A percentile compares a stretch with the other conserved stretches of the same genome.
These are phyloP conservation scores for Bromus sterilis DNA, from an alignment of 176 grass and related monocot genomes.

Conservation along the genomic window DNA sequence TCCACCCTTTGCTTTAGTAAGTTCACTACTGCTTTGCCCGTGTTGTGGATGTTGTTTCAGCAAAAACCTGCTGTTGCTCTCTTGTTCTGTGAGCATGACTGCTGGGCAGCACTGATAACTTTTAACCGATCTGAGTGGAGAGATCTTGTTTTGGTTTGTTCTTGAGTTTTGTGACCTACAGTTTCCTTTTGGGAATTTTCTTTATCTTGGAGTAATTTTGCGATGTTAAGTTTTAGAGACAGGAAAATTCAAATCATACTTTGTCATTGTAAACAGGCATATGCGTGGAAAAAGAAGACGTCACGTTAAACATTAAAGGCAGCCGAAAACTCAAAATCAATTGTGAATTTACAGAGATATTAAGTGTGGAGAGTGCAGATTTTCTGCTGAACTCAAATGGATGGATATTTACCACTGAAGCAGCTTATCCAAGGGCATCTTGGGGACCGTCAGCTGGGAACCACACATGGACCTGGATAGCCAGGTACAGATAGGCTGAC, in stretches of 20 bases:
- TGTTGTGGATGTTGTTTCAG: neutral
- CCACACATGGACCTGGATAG: conserved; percentile 41
- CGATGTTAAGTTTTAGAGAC: neutral
- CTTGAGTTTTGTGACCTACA: neutral
- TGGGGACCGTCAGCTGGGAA: conserved; percentile 31
- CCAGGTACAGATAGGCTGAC: conserved; percentile 25
- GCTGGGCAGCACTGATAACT: neutral
- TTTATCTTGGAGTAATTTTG: neutral
- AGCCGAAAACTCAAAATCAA: conserved; percentile 1
- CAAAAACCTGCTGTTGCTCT: neutral
- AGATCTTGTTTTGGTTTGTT: conserved; percentile 4
- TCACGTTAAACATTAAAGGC: neutral
- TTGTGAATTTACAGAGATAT: conserved; percentile 7
- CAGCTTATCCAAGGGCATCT: conserved; percentile 31
- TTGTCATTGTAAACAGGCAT: neutral
- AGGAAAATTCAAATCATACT: neutral
- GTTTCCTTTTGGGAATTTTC: neutral
- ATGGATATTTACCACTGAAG: conserved; percentile 21
- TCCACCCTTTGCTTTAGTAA: neutral
- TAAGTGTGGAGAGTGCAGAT: neutral
- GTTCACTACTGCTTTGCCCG: neutral
- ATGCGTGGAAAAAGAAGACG: neutral
- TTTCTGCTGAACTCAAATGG: neutral
- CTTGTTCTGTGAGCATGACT: neutral
- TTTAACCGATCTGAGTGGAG: neutral